Conservation (phyloP, 2,329 filamentous ascomycete genomes). For the Alternaria arbusti region DNA sequence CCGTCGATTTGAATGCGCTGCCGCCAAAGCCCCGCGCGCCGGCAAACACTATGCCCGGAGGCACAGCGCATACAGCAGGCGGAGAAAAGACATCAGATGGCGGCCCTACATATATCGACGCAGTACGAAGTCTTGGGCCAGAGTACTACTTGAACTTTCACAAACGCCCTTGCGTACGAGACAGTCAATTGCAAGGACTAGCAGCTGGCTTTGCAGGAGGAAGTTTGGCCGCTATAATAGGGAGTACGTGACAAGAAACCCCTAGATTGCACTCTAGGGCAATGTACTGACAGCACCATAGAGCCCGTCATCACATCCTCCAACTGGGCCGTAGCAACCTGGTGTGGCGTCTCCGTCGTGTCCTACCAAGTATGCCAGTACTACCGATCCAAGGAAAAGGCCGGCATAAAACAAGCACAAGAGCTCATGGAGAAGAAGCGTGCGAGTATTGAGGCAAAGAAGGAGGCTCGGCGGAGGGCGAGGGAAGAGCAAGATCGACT, state of each 20-base stretch:
- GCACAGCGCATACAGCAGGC: constrained; percentile 65
- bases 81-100: constrained; percentile 51
- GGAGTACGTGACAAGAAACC: constrained; percentile 62
- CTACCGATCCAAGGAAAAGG: constrained; percentile 73
- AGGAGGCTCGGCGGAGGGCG: constrained; percentile 52
- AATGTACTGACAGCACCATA: constrained; percentile 39
- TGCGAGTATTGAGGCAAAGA: constrained; percentile 53
- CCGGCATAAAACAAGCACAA: constrained; percentile 83
- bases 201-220: constrained; percentile 78
- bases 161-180: constrained; percentile 81
- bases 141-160: constrained; percentile 76
- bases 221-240: constrained; percentile 73
- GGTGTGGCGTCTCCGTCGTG: constrained; percentile 70
- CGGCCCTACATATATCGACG: constrained; percentile 60
- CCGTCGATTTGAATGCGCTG: constrained; percentile 24
- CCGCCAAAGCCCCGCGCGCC: constrained; percentile 32
- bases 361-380: constrained; percentile 87
- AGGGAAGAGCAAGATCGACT: constrained; percentile 52
- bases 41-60: constrained; percentile 57
- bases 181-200: constrained; percentile 84
- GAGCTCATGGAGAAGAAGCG: constrained; percentile 80
- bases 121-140: constrained; percentile 69
- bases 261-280: not conserved
- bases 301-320: constrained; percentile 70
- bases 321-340: constrained; percentile 86